phyloP scores from a whole-genome alignment of 1,284 basidiomycete species.

The Cryptococcus sp. region DNA sequence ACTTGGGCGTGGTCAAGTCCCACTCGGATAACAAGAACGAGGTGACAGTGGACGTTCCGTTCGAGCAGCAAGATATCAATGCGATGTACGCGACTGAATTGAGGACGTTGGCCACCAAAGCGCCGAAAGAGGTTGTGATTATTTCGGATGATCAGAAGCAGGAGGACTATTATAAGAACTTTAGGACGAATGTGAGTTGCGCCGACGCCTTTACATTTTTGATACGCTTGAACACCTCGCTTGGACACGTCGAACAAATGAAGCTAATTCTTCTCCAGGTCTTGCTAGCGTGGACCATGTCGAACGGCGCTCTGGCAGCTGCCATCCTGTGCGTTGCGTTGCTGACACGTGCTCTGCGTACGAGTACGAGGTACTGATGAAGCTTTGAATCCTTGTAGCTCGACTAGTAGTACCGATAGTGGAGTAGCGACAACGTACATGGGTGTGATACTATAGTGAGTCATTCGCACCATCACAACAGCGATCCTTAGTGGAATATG shows the following conservation, averaged over 20 bases:
- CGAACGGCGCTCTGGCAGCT: conserved; percentile 75
- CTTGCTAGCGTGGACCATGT: conserved; percentile 77
- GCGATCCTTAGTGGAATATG: neutral
- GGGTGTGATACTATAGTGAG: conserved; percentile 48
- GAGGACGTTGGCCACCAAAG: conserved; percentile 68
- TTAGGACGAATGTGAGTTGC: conserved; percentile 73
- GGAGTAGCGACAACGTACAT: conserved; percentile 50
- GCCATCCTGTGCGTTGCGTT: conserved; percentile 62
- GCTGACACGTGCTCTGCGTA: neutral
- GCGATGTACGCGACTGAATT: conserved; percentile 82
- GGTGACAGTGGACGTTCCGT: conserved; percentile 78
- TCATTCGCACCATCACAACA: conserved; percentile 7
- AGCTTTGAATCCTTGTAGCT: conserved; percentile 16
- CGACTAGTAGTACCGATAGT: conserved; percentile 35
- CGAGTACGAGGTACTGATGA: neutral
- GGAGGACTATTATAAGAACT: conserved; percentile 83
- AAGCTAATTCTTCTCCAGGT: conserved; percentile 52
- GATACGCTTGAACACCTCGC: too few relatives aligned
- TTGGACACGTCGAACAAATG: too few relatives aligned
- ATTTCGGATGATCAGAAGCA: conserved; percentile 64
- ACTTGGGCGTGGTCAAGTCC: conserved; percentile 73
- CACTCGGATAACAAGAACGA: conserved; percentile 55
- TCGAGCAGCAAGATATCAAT: conserved; percentile 81
- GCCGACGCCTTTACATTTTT: neutral
- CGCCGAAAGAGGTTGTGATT: conserved; percentile 67